phyloP scores from a whole-genome alignment of 768 basidiomycete genomes.

The Kwoniella mangroviensis region DNA sequence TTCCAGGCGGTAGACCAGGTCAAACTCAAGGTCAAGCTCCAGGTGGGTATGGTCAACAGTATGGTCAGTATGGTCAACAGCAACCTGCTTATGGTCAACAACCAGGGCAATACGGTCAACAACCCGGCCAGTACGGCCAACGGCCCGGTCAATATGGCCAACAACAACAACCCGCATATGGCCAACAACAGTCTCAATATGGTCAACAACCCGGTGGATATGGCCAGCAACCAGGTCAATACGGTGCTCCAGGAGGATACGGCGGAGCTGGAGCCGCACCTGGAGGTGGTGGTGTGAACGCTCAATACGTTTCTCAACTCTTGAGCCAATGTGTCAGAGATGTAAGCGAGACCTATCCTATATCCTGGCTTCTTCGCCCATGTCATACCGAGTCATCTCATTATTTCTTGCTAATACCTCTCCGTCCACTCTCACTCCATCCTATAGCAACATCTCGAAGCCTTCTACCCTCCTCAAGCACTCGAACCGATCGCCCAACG shows the following conservation, averaged over 20 bases:
- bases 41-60: slow-evolving; percentile 14
- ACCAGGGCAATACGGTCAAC: slow-evolving; percentile 12
- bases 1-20: slow-evolving; percentile 18
- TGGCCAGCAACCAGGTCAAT: slow-evolving; percentile 19
- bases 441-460: slow-evolving; percentile 55
- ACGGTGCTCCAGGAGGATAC: background rate
- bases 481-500: slow-evolving; percentile 57
- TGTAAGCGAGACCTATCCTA: slow-evolving; percentile 23
- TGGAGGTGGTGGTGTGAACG: slow-evolving; percentile 31
- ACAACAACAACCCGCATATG: slow-evolving; percentile 6
- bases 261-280: slow-evolving; percentile 16
- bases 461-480: slow-evolving; percentile 58
- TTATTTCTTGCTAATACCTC: background rate
- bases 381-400: background rate
- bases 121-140: slow-evolving; percentile 14
- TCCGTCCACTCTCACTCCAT: background rate
- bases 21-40: slow-evolving; percentile 8
- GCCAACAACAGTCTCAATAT: slow-evolving; percentile 17
- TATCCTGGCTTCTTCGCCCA: background rate
- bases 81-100: slow-evolving; percentile 31
- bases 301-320: slow-evolving; percentile 36
- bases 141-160: slow-evolving; percentile 14
- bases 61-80: slow-evolving; percentile 40
- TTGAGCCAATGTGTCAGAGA: slow-evolving; percentile 46
- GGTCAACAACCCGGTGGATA: slow-evolving; percentile 4